A percentile compares a stretch with the other conserved stretches of the same genome.
These are phyloP conservation scores for Hyphopichia buzzinii DNA, from an alignment of 1,139 yeast species.

Conservation along the genomic window DNA sequence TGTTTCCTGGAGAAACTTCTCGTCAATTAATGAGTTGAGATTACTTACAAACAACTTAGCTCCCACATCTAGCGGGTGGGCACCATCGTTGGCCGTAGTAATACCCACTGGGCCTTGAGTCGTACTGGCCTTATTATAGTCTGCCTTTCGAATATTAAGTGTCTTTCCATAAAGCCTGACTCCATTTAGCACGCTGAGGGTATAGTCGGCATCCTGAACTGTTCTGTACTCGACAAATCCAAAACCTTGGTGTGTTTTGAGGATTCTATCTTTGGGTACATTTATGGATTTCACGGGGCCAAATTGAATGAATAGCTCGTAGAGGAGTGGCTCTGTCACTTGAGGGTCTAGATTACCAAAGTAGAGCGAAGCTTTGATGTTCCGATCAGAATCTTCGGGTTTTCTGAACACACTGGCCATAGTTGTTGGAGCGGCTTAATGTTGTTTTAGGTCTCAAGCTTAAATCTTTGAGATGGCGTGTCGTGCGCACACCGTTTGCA, in stretches of 20 bases:
- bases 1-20: conserved; percentile 53
- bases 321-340: conserved; percentile 65
- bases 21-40: conserved; percentile 69
- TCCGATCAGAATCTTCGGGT: conserved; percentile 45
- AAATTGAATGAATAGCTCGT: conserved; percentile 81
- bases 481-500: background rate
- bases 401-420: conserved; percentile 35
- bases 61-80: conserved; percentile 50
- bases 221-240: conserved; percentile 79
- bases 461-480: too few species aligned
- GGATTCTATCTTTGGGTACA: conserved; percentile 77
- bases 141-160: conserved; percentile 57
- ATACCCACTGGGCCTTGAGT: conserved; percentile 6
- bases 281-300: conserved; percentile 73
- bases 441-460: background rate
- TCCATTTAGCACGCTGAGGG: conserved; percentile 58
- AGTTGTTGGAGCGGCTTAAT: conserved; percentile 1
- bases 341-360: conserved; percentile 81
- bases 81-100: conserved; percentile 6
- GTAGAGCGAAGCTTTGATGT: conserved; percentile 69
- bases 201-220: conserved; percentile 69
- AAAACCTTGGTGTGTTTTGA: conserved; percentile 75
- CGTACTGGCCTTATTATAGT: conserved; percentile 12
- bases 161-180: conserved; percentile 63
- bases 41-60: conserved; percentile 77